Base-by-base conservation (phyloP, 2,329 filamentous ascomycete genomes). In the Aureobasidium pullulans region DNA sequence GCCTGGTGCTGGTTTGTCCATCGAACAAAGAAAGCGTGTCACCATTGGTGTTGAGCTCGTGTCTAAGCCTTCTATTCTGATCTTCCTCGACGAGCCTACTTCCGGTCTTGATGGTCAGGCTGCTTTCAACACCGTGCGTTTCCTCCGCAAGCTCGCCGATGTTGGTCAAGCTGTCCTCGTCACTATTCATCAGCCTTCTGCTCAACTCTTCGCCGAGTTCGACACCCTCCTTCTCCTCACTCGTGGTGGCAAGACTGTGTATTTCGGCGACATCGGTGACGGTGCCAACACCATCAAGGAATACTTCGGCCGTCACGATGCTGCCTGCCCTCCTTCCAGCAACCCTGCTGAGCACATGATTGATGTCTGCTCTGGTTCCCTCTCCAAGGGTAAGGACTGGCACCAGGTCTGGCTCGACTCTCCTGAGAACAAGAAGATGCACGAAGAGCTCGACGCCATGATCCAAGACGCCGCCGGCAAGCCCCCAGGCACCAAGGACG, bases 131-230 rank as follows among this genome's bases (percentile, higher is more conserved):
- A 86, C 81, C 0, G 78, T 87, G 6, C 81, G 84, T 0, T 87
- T 88, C 71, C 68, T 89, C 16, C 77, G 84, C 10, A 87, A 87
- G 68, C 76, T 89, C 0, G 84, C 85, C 7, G 80, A 83, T 50
- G 79, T 79, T 1, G 86, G 86, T 0, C 86, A 89, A 65, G 84
- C 86, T 4, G 81, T 89, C 1, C 73, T 89, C 1, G 84, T 84
- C 61, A 89, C 86, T 0, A 88, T 89, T 42, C 86, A 89, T 64
- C 86, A 89, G 69, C 86, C 86, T 0, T 86, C 84, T 1, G 83
- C 84, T 0, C 80, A 84, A 9, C 74, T 89, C 0, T 88, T 89
- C 57, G 78, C 83, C 8, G 78, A 85, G 34, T 89, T 89, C 61
- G 86, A 89, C 63, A 81, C 79, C 0, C 78, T 89, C 0, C 75